Conservation (phyloP, 148 eudicot species). For the Linanthus parryae region DNA sequence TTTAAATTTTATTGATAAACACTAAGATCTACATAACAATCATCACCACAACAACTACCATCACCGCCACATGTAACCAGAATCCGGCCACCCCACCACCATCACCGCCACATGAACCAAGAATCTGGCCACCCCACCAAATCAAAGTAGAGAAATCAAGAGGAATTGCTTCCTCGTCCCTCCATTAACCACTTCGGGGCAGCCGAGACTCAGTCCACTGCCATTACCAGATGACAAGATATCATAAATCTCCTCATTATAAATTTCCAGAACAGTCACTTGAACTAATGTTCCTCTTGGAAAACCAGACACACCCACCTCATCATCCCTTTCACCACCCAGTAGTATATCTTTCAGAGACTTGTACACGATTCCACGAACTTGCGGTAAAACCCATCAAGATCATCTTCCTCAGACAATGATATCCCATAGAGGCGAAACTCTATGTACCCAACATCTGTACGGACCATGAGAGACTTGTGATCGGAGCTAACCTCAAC, state of each 20-base stretch:
- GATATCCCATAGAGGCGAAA: slow-evolving; percentile 86
- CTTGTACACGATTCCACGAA: slow-evolving; percentile 87
- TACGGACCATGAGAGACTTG: slow-evolving; percentile 47
- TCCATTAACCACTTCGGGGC: no score
- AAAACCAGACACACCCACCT: slow-evolving; percentile 30
- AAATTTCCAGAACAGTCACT: slow-evolving; percentile 82
- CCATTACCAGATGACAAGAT: slow-evolving; percentile 60
- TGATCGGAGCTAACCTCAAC: no score
- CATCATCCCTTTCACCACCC: slow-evolving; percentile 32
- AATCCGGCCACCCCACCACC: no score
- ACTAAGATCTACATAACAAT: no score
- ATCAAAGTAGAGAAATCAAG: no score
- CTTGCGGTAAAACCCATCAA: slow-evolving; percentile 71
- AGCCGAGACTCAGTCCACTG: no score
- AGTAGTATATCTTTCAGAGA: slow-evolving; percentile 69
- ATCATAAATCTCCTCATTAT: slow-evolving; percentile 97
- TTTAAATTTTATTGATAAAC: no score
- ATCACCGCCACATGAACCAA: no score
- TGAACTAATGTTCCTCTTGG: slow-evolving; percentile 87
- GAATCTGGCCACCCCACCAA: no score
- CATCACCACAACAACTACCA: no score
- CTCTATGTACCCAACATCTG: slow-evolving; percentile 81
- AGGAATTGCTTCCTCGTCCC: no score
- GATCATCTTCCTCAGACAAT: slow-evolving; percentile 67
- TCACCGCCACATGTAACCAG: no score